These are phyloP conservation scores for Colletotrichum theobromicola DNA, from an alignment of 2,329 filamentous ascomycete species.

Conservation along the genomic window DNA sequence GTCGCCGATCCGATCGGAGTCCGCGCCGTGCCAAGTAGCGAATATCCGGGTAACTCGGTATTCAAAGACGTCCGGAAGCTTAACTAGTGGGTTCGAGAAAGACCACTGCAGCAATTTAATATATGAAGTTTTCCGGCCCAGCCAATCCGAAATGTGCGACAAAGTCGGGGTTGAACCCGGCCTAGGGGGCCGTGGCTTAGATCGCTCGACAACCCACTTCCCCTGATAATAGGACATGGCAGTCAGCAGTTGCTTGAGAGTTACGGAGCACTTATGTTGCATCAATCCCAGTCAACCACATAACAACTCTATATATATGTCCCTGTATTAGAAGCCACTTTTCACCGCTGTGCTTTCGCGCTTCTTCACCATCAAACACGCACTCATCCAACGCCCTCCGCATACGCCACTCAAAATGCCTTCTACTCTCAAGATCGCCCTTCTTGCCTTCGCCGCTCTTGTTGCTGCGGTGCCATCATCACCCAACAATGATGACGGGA, in stretches of 20 bases:
- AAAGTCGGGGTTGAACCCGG: accelerated
- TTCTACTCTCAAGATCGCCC: background rate
- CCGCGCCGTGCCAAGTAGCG: background rate
- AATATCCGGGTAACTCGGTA: background rate
- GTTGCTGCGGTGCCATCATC: background rate
- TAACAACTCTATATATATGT: background rate
- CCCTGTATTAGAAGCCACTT: background rate
- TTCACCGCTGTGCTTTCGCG: accelerated
- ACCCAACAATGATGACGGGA: background rate
- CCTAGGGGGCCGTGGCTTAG: background rate
- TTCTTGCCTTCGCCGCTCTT: background rate
- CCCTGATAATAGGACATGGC: background rate
- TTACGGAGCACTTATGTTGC: background rate
- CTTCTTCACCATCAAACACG: background rate
- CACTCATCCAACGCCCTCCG: background rate
- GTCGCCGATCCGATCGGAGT: too few species aligned
- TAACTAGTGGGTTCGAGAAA: background rate
- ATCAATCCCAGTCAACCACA: background rate
- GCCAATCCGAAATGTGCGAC: background rate
- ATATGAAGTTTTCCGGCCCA: background rate
- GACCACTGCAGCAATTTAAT: background rate
- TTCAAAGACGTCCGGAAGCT: background rate
- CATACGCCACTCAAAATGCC: background rate
- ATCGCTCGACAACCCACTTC: background rate
- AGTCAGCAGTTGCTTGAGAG: background rate